Evolutionary conservation across 306 rosid species (phyloP), one percentile per base, ranked within the genome.

Genomic region (Quercus gilva): DNA sequence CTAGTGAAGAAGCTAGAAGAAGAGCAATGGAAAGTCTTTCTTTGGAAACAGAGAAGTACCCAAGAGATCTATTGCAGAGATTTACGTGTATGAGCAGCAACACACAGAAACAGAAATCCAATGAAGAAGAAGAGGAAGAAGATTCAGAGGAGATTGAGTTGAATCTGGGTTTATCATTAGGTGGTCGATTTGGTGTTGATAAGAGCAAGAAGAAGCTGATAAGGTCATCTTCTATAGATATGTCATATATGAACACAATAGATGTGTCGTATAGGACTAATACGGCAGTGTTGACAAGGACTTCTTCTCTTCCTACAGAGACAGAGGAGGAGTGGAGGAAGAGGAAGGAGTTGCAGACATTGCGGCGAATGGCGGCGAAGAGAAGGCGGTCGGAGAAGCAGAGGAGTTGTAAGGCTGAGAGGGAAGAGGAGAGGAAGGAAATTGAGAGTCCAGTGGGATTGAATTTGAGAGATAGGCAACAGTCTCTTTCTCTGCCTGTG

Each of bases 261-360:
- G 96, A 95, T n/a, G 49, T 91, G 41, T 49, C 53, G 53, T 49
- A 49, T 49, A 49, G 14, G 53, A 49, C 53, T 13, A 49, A 41
- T 41, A 41, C 45, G 12, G 8, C 15, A 11, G 53, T 49, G 17
- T 3, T 49, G 53, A 77, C 83, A 63, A 87, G 99, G 75, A 64
- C 96, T 0, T 88, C 99, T 0, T 96, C 96, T 10, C 93, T 96
- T 17, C 99, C 99, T n/a, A 59, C 89, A 35, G 97, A 93, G 96
- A 87, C 96, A 1, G 94, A 93, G 87, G 99, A 90, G 79, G 91
- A 89, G 87, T 96, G 98, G 99, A 76, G 98, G 89, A 90, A 94
- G 93, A 71, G 98, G 90, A 96, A 96, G 90, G 97, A 93, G 75
- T 29, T 96, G 76, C 99, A 96, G 86, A 90, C 91, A 2, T 82